These are phyloP conservation scores for Ophiocordyceps camponoti-leonardi DNA, from an alignment of 2,329 filamentous ascomycete species.

Conservation along the genomic window DNA sequence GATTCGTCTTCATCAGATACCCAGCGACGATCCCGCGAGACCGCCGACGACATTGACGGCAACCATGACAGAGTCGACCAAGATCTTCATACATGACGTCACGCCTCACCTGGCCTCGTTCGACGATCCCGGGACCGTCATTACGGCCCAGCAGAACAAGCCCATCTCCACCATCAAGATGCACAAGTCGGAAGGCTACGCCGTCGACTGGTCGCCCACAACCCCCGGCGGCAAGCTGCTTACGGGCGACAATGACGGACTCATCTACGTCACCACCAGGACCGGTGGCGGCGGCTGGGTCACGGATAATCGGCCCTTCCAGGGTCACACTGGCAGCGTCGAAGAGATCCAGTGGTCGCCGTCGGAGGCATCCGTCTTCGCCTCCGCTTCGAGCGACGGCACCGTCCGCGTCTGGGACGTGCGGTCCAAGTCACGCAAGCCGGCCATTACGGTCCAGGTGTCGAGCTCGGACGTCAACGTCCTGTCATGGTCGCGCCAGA, in stretches of 20 bases:
- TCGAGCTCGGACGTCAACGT: constrained; percentile 86
- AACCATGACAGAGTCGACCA: constrained; percentile 76
- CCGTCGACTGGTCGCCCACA: constrained; percentile 80
- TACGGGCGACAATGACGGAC: constrained; percentile 79
- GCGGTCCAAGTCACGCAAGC: constrained; percentile 71
- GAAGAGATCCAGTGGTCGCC: constrained; percentile 98
- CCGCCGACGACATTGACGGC: constrained; percentile 75
- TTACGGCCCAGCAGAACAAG: constrained; percentile 74
- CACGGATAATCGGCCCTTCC: constrained; percentile 69
- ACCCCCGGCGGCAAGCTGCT: constrained; percentile 69
- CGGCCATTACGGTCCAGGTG: constrained; percentile 75
- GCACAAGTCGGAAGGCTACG: constrained; percentile 89
- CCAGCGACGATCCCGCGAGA: constrained; percentile 49
- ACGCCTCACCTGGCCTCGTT: constrained; percentile 80
- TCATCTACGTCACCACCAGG: constrained; percentile 75
- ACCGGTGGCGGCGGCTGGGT: constrained; percentile 80
- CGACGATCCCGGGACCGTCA: constrained; percentile 67
- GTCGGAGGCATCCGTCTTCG: constrained; percentile 81
- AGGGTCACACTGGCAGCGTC: constrained; percentile 68
- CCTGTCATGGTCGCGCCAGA: constrained; percentile 84
- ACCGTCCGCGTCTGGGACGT: constrained; percentile 94
- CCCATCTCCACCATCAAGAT: constrained; percentile 74
- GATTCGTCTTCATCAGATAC: constrained; percentile 71
- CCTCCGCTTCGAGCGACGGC: constrained; percentile 84
- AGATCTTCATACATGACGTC: constrained; percentile 87